A percentile compares a stretch with the other conserved stretches of the same genome.
phyloP scores from a whole-genome alignment of 2,329 filamentous ascomycete species.

The Nakataea oryzae region DNA sequence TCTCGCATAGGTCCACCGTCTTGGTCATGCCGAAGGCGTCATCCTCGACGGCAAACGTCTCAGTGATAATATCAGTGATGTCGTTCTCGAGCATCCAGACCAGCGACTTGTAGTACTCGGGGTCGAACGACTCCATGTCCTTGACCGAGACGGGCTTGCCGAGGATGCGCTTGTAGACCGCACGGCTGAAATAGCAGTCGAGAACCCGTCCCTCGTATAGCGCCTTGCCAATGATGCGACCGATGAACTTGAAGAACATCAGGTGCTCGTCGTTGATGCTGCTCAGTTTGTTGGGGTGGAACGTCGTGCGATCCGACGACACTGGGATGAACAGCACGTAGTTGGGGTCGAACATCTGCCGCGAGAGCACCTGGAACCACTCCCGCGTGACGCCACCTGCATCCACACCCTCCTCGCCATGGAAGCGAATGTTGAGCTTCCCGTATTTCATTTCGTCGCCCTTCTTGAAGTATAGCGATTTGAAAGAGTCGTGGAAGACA shows the following conservation, averaged over 20 bases:
- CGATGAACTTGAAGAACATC: constrained; percentile 99
- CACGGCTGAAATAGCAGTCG: constrained; percentile 97
- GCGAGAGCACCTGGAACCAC: constrained; percentile 96
- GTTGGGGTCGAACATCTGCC: constrained; percentile 98
- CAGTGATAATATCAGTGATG: constrained; percentile 93
- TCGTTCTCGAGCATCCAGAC: constrained; percentile 99
- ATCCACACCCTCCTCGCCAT: constrained; percentile 94
- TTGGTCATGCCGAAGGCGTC: constrained; percentile 88
- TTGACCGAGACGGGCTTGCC: constrained; percentile 94
- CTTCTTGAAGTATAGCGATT: constrained; percentile 92
- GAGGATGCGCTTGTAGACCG: constrained; percentile 95
- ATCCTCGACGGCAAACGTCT: constrained; percentile 90
- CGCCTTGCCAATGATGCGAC: constrained; percentile 94
- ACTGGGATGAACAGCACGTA: constrained; percentile 95
- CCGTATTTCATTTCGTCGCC: constrained; percentile 98
- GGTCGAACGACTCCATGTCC: constrained; percentile 97
- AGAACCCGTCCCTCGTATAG: constrained; percentile 92
- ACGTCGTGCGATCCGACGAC: constrained; percentile 92
- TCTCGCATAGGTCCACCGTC: constrained; percentile 74
- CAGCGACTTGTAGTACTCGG: constrained; percentile 97
- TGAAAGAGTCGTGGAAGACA: constrained; percentile 97
- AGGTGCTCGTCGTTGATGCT: constrained; percentile 91
- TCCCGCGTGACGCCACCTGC: constrained; percentile 95
- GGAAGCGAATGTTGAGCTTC: constrained; percentile 95
- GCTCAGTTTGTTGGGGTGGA: constrained; percentile 94